phyloP scores from a whole-genome alignment of 768 basidiomycete species.

The Antrodiella citrinella region DNA sequence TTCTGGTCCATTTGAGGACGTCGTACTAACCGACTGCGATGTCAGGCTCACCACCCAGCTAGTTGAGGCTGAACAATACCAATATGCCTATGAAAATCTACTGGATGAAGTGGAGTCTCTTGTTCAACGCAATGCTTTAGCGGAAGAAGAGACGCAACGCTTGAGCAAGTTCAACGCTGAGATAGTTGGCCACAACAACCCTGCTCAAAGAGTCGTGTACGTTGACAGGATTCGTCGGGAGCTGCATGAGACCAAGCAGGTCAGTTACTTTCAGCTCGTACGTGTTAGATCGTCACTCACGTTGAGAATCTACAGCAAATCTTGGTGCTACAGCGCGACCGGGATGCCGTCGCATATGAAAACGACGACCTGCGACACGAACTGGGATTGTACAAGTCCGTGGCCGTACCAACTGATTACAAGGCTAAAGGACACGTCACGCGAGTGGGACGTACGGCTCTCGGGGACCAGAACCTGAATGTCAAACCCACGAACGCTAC shows the following conservation, averaged over 20 bases:
- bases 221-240: constrained; percentile 79
- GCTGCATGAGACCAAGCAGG: constrained; percentile 74
- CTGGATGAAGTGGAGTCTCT: constrained; percentile 57
- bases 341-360: constrained; percentile 20
- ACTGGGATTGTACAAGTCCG: constrained; percentile 27
- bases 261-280: constrained; percentile 37
- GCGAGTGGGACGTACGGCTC: constrained; percentile 23
- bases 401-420: constrained; percentile 19
- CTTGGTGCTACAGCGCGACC: constrained; percentile 22
- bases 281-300: background rate
- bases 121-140: constrained; percentile 62
- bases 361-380: constrained; percentile 26
- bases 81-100: constrained; percentile 62
- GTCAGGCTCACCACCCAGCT: constrained; percentile 43
- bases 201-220: constrained; percentile 79
- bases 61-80: constrained; percentile 52
- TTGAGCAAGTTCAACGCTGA: constrained; percentile 80
- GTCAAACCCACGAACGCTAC: background rate
- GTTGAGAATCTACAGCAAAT: constrained; percentile 18
- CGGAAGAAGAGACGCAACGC: constrained; percentile 70
- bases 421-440: constrained; percentile 27
- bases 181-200: constrained; percentile 78
- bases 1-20: background rate
- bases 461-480: constrained; percentile 14
- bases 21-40: background rate